Evolutionary conservation across 1,284 basidiomycete species (phyloP), one percentile per base, ranked within the genome.

Genomic region (Rhodotorula sp.): DNA sequence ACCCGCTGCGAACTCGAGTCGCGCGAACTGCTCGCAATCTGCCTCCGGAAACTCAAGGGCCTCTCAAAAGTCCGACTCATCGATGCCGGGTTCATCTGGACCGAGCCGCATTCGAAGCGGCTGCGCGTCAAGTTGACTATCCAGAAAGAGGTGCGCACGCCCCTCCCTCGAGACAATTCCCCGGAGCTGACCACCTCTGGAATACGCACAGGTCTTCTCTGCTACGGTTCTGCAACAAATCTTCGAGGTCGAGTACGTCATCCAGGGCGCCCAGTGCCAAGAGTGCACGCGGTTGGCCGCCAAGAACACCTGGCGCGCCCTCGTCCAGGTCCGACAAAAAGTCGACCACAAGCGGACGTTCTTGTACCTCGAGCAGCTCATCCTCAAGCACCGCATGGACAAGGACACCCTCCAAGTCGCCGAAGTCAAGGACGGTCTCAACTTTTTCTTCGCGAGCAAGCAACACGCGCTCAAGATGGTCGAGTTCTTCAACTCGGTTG

Each of bases 51-150:
- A 82, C 88, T 98, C 79, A 95, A 97, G 78, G 92, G 95, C 34
- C 85, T 99, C 48, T 90, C 88, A 79, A 95, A 94, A 84, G 94
- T 99, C 64, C 90, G 95, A 48, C 83, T 99, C 57, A 97, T 97
- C 50, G 95, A 99, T 76, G 95, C 95, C 0, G 92, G 93, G 75
- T 99, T 99, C 81, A 93, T 99, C 79, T 99, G 97, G 95, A 99
- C 95, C 15, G 97, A 99, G 80, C 95, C 95, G 2, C 95, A 99
- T 83, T 94, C 91, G 64, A 95, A 95, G 81, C 87, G 97, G 63
- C 82, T 99, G 72, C 87, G 93, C 64, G 89, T 99, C 73, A 97
- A 97, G 73, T 84, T 99, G 78, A 98, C 95, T 0, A 95, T 99
- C 66, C 97, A 99, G 83, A 98, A 99, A 84, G 97, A 99, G 85